Percentiles rank a stretch among this genome's conserved stretches.
These are phyloP conservation scores for Colletotrichum simmondsii DNA, from an alignment of 2,329 filamentous ascomycete species.

Conservation along the genomic window DNA sequence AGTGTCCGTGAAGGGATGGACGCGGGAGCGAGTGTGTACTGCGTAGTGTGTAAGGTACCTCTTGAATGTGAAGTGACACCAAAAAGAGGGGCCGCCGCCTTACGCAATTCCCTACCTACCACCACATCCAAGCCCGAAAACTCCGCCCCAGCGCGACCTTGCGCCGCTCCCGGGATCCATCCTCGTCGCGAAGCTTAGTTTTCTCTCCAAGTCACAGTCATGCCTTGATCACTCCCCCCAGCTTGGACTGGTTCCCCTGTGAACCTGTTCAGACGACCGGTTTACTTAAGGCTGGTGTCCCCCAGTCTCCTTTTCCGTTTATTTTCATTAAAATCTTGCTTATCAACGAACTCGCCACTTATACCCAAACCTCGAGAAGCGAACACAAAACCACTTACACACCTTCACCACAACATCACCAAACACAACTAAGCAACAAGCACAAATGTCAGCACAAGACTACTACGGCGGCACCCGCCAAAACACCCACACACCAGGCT, in stretches of 20 bases:
- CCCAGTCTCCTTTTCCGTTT: neutral
- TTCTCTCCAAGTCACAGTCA: neutral
- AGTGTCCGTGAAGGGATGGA: neutral
- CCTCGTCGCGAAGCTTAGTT: slow-evolving; percentile 3
- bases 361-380: neutral
- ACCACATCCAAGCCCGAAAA: neutral
- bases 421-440: neutral
- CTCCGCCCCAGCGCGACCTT: slow-evolving; percentile 27
- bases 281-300: slow-evolving; percentile 11
- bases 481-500: slow-evolving; percentile 29
- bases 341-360: neutral
- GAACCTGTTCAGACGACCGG: neutral
- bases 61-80: neutral
- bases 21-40: neutral
- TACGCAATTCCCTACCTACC: neutral
- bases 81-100: neutral
- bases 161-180: slow-evolving; percentile 18
- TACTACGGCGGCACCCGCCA: slow-evolving; percentile 37
- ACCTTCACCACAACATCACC: neutral
- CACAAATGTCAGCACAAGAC: slow-evolving; percentile 38
- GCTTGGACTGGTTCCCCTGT: neutral
- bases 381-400: neutral
- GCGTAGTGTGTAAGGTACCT: neutral
- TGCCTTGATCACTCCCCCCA: slow-evolving; percentile 2
- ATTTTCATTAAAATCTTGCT: neutral